These are phyloP conservation scores for Trichosporon ovoides DNA, from an alignment of 1,284 basidiomycete genomes.

Conservation along the genomic window DNA sequence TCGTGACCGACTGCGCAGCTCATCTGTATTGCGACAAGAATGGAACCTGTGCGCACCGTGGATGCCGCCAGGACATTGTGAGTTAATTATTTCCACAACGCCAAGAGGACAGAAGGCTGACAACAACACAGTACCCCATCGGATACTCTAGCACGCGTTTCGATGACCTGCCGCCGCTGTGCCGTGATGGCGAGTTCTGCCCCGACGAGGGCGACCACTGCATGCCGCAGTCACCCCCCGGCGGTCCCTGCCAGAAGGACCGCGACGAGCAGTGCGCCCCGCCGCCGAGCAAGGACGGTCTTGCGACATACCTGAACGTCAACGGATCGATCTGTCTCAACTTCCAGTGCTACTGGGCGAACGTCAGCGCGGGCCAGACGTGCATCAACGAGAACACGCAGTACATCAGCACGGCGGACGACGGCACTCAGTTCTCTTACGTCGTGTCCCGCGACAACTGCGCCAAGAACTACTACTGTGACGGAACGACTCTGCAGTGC, in stretches of 20 bases:
- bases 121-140: constrained; percentile 44
- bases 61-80: constrained; percentile 69
- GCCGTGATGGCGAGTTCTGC: constrained; percentile 58
- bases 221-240: constrained; percentile 58
- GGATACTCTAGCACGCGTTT: constrained; percentile 45
- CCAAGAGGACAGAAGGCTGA: neutral
- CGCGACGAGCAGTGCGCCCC: constrained; percentile 75
- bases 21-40: constrained; percentile 61
- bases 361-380: constrained; percentile 59
- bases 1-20: constrained; percentile 68
- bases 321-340: constrained; percentile 79
- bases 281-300: constrained; percentile 60
- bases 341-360: constrained; percentile 71
- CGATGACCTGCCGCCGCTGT: constrained; percentile 58
- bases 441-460: constrained; percentile 67
- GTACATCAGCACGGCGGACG: constrained; percentile 60
- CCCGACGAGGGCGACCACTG: constrained; percentile 76
- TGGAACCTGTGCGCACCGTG: constrained; percentile 59
- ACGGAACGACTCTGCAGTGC: constrained; percentile 58
- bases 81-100: too few relatives aligned
- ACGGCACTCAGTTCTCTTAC: constrained; percentile 58
- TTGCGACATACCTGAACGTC: constrained; percentile 65
- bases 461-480: constrained; percentile 63
- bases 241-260: constrained; percentile 72
- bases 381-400: constrained; percentile 72